Base-by-base conservation (phyloP, 257 asterid genomes). In the Cinchona pubescens region DNA sequence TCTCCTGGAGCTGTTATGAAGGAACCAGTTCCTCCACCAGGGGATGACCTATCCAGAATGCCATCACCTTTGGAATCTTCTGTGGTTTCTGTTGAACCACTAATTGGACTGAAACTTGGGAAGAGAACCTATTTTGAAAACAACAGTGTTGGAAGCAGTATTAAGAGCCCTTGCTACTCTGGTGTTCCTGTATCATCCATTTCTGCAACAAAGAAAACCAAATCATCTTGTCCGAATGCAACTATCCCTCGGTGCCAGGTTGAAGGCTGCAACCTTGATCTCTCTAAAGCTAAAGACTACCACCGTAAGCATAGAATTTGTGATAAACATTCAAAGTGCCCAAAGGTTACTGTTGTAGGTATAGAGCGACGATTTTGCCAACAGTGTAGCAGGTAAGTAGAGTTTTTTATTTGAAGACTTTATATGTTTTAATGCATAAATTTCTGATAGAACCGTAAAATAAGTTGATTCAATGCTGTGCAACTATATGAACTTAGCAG, bases 321-420 rank as follows among this genome's bases (percentile, higher is more conserved):
- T 69, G 97, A 84, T 51, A 27, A 55, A 58, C 98, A 94, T 83
- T 90, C 98, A 61, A 94, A 94, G 75, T 81, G 83, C 83, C 86
- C 96, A 16, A 88, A 87, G 82, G 97, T 90, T 15, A 56, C 83
- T 30, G 83, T 94, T 42, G 90, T 88, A 73, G 97, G 96, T 68
- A 74, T 80, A 68, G 97, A 87, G 53, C 96, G 92, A 45, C 92
- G 98, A 34, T 94, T 94, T 83, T 94, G 98, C 82, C 98, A 94
- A 75, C 98, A 94, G 80, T 94, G 98, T 84, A 94, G 98, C 92
- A 92, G 98, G 97, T 94, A 63, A 40, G 48, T n/a, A n/a, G n/a
- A n/a, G 32, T 55, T 69, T 46, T 42, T 74, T 58, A 23, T 12
- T 49, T n/a, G n/a, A 16, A 46, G 45, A 40, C 2, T 38, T 23